These are phyloP conservation scores for Entrophospora sp. DNA, from an alignment of 192 early-diverging fungal species.

Conservation along the genomic window DNA sequence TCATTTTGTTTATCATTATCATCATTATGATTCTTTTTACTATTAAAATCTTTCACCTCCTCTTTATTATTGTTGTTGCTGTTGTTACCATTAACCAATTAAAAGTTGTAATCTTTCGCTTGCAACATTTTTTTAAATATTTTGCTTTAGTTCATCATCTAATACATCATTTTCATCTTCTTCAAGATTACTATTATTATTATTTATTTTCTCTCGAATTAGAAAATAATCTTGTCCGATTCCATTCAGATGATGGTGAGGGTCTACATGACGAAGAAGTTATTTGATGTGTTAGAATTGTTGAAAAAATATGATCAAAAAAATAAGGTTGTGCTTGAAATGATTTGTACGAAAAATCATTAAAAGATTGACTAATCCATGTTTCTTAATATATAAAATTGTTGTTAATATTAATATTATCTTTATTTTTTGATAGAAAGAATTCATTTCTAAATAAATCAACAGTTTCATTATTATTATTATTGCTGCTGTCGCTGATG, in stretches of 20 bases:
- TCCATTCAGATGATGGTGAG: slow-evolving; percentile 14
- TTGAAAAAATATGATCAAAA: slow-evolving; percentile 2
- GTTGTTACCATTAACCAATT: no score
- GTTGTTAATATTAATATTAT: neutral
- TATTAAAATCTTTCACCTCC: no score
- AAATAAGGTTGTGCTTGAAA: slow-evolving; percentile 10
- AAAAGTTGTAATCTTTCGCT: neutral
- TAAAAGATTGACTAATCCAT: no score
- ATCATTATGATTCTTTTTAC: no score
- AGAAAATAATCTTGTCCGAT: slow-evolving; percentile 12
- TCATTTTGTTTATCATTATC: no score
- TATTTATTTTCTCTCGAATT: neutral
- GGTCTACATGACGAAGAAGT: slow-evolving; percentile 9
- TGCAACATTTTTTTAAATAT: slow-evolving; percentile 1
- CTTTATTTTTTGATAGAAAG: neutral
- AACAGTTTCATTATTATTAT: no score
- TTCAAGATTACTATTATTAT: no score
- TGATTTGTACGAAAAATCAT: no score
- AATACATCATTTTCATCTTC: neutral
- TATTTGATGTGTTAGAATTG: neutral
- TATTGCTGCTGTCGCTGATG: no score
- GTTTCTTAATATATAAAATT: neutral
- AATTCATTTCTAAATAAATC: no score
- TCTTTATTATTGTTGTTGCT: no score
- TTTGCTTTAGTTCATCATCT: no score